A percentile compares a stretch with the other conserved stretches of the same genome.
These are phyloP conservation scores for Samsoniella hepiali DNA, from an alignment of 2,329 filamentous ascomycete genomes.

Conservation along the genomic window DNA sequence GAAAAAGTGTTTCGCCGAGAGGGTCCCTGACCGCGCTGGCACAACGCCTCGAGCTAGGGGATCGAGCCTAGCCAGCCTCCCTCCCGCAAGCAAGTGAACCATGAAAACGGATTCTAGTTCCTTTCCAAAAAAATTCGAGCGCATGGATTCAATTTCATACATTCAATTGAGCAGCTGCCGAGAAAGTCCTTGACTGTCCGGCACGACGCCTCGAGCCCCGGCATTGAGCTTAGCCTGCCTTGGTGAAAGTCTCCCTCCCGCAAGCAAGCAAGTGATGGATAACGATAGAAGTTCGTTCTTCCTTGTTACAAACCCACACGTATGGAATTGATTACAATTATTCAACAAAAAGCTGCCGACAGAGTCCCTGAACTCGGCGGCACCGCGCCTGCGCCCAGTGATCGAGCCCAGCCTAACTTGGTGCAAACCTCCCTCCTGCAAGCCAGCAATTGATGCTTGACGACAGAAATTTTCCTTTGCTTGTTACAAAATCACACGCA, in stretches of 20 bases:
- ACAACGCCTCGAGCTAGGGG: neutral
- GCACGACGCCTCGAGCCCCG: no score
- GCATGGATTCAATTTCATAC: no score
- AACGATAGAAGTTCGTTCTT: neutral
- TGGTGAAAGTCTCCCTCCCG: no score
- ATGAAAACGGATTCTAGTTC: no score
- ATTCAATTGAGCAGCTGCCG: no score
- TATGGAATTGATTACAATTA: neutral
- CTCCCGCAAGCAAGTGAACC: no score
- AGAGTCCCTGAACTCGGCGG: no score
- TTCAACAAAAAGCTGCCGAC: neutral
- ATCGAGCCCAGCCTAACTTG: neutral
- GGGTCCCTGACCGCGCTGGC: constrained; percentile 16
- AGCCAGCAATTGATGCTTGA: neutral
- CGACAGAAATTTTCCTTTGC: neutral
- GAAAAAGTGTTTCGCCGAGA: constrained; percentile 35
- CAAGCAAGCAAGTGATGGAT: neutral
- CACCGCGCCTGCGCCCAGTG: neutral
- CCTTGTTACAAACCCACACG: neutral
- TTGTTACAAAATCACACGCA: neutral
- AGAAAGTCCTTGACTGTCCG: no score
- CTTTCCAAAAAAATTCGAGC: no score
- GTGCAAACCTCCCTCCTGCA: neutral
- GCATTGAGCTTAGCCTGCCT: no score
- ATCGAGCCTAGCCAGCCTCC: constrained; percentile 2